Percentiles rank a stretch among this genome's conserved stretches.
Evolutionary conservation across 139 green algal species (phyloP).

Genomic region (Chlorella sp.): DNA sequence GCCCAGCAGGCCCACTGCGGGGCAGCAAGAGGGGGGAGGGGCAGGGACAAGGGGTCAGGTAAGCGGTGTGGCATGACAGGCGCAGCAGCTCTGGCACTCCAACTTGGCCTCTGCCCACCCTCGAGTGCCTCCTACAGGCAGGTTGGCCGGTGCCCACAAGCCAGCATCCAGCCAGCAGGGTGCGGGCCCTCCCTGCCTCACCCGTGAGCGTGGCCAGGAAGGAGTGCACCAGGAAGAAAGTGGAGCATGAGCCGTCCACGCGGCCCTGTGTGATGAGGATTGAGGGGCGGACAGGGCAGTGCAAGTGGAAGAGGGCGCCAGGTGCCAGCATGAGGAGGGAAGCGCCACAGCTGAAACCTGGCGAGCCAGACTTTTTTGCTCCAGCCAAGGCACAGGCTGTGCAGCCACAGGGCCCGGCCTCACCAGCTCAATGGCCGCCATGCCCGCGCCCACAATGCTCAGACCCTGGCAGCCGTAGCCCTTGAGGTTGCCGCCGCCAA

Average conservation of each 20-base stretch:
- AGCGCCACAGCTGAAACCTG: too few species aligned
- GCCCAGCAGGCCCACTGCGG: constrained; percentile 66
- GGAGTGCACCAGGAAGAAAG: constrained; percentile 96
- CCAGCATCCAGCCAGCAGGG: neutral
- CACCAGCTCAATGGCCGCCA: constrained; percentile 84
- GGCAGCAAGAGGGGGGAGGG: neutral
- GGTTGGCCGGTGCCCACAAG: too few species aligned
- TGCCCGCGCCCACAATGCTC: constrained; percentile 56
- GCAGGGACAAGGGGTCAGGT: too few species aligned
- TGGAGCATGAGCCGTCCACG: constrained; percentile 89
- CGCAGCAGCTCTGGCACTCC: neutral
- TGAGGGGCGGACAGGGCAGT: too few species aligned
- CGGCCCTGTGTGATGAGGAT: constrained; percentile 59
- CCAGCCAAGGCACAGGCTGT: neutral
- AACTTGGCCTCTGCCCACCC: too few species aligned
- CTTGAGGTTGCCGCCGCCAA: constrained; percentile 83
- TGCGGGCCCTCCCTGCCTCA: constrained; percentile 32
- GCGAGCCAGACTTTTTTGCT: too few species aligned
- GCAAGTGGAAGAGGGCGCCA: too few species aligned
- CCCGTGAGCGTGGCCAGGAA: constrained; percentile 89
- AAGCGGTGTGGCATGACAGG: too few species aligned
- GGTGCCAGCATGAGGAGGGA: too few species aligned
- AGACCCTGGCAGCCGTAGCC: constrained; percentile 84
- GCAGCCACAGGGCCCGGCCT: neutral
- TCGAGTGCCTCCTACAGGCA: too few species aligned